Base-by-base conservation (phyloP, 352 stramenopile genomes). In the Pelagophyceae sp. region DNA sequence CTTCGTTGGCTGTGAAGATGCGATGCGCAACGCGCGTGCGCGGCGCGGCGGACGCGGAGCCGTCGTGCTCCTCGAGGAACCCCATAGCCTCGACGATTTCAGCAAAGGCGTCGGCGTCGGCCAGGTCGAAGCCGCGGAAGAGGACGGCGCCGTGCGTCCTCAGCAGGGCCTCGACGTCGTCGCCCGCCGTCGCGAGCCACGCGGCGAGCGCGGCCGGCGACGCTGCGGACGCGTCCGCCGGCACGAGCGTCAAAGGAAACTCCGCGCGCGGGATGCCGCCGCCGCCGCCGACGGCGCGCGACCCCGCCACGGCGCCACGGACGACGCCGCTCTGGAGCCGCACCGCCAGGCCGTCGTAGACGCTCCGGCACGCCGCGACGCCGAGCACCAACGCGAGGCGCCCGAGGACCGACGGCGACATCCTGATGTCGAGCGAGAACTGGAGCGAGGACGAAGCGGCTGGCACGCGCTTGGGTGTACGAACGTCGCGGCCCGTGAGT, bases 1-100 rank as follows among this genome's bases (percentile, higher is more conserved):
- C 82, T 45, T 89, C 84, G 76, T 89, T 88, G 0, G 84, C 84
- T 5, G 85, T 88, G 60, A 83, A 88, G 6, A 89, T 77, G 17
- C 50, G 32, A 29, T 75, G 37, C 19, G 65, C 79, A 23, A 82
- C 79, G 27, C 82, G 32, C 51, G 77, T 80, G 32, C 78, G 77
- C 11, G n/a, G 80, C 77, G 19, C 77, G 78, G n/a, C 75, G 70
- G 29, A 74, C 78, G 27, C 75, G 77, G 29, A 82, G 45, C 40
- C 79, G 80, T 50, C 70, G 37, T 61, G 78, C 77, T 76, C 82
- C 37, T 81, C 76, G 65, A 72, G 71, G 32, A 79, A 33, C 32
- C 37, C 37, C 17, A 82, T 40, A 29, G 27, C 54, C 27, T 76
- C 32, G 0, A 82, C 67, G n/a, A 81, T 54, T 27, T 65, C 63